Evolutionary conservation across 768 basidiomycete species (phyloP).

Genomic region (Infundibulicybe gibba): DNA sequence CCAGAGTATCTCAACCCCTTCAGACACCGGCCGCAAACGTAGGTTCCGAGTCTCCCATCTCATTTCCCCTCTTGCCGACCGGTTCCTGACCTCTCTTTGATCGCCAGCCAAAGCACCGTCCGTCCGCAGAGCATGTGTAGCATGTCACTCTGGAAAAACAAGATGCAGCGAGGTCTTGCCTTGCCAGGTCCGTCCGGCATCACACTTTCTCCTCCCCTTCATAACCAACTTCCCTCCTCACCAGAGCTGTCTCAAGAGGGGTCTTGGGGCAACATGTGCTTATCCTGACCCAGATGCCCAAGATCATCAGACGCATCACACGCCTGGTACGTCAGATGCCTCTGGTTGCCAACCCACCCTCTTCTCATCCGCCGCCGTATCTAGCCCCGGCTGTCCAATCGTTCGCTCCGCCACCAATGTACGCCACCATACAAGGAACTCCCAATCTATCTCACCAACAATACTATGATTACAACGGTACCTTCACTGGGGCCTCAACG

Average conservation of each 20-base stretch:
- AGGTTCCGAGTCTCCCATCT: slow-evolving; percentile 24
- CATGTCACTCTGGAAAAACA: slow-evolving; percentile 82
- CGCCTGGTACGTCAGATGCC: slow-evolving; percentile 26
- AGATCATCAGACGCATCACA: slow-evolving; percentile 40
- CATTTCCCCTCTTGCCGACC: slow-evolving; percentile 13
- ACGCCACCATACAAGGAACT: slow-evolving; percentile 40
- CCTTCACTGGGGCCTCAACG: slow-evolving; percentile 65
- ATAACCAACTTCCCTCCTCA: slow-evolving; percentile 2
- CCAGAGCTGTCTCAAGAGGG: slow-evolving; percentile 81
- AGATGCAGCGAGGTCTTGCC: slow-evolving; percentile 80
- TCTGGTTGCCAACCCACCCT: slow-evolving; percentile 10
- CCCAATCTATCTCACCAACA: slow-evolving; percentile 56
- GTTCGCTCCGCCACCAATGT: slow-evolving; percentile 47
- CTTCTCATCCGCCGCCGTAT: slow-evolving; percentile 8
- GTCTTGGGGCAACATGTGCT: slow-evolving; percentile 63
- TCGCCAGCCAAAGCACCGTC: slow-evolving; percentile 72
- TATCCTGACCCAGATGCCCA: slow-evolving; percentile 76
- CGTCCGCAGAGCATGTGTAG: slow-evolving; percentile 74
- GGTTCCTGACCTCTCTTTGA: slow-evolving; percentile 11
- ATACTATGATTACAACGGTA: slow-evolving; percentile 77
- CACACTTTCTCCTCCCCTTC: slow-evolving; percentile 1
- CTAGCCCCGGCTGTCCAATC: slow-evolving; percentile 30
- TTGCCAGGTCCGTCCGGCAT: slow-evolving; percentile 54
- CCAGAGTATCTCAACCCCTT: slow-evolving; percentile 24
- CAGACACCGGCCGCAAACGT: slow-evolving; percentile 53